Conservation (phyloP, 768 basidiomycete genomes). For the Russula earlei region DNA sequence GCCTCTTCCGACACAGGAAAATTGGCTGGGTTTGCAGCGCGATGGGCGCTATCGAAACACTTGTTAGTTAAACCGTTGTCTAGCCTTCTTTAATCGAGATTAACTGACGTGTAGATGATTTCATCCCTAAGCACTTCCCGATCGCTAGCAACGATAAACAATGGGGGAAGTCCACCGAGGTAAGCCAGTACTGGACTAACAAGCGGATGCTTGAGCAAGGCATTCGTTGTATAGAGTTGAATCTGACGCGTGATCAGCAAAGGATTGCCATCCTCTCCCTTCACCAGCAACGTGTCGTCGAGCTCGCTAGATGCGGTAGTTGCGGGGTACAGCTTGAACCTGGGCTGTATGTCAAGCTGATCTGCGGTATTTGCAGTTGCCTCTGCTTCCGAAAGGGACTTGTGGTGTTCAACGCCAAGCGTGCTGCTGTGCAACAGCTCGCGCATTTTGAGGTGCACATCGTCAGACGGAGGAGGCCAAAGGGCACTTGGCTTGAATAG, state of each 20-base stretch:
- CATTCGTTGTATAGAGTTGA: constrained; percentile 82
- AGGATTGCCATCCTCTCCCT: constrained; percentile 38
- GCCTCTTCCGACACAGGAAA: constrained; percentile 43
- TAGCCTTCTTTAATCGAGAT: background rate
- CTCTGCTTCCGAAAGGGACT: background rate
- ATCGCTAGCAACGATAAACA: constrained; percentile 77
- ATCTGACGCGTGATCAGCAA: constrained; percentile 58
- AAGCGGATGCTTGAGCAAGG: constrained; percentile 65
- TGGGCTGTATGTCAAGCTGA: constrained; percentile 15
- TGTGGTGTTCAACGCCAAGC: constrained; percentile 33
- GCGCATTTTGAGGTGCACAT: constrained; percentile 47
- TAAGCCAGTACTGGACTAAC: constrained; percentile 75
- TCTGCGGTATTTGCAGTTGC: background rate
- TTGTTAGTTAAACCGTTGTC: background rate
- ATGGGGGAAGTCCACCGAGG: constrained; percentile 83
- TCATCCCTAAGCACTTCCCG: constrained; percentile 91
- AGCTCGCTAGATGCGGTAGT: no score
- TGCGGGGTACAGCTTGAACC: background rate
- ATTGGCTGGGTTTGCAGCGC: constrained; percentile 73
- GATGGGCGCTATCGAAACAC: constrained; percentile 57
- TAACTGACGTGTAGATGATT: constrained; percentile 61
- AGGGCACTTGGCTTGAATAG: constrained; percentile 68
- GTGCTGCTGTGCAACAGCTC: constrained; percentile 52
- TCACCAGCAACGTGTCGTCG: constrained; percentile 38
- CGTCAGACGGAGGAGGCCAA: constrained; percentile 70